These are phyloP conservation scores for Inga oerstediana DNA, from an alignment of 306 rosid genomes.

Conservation along the genomic window DNA sequence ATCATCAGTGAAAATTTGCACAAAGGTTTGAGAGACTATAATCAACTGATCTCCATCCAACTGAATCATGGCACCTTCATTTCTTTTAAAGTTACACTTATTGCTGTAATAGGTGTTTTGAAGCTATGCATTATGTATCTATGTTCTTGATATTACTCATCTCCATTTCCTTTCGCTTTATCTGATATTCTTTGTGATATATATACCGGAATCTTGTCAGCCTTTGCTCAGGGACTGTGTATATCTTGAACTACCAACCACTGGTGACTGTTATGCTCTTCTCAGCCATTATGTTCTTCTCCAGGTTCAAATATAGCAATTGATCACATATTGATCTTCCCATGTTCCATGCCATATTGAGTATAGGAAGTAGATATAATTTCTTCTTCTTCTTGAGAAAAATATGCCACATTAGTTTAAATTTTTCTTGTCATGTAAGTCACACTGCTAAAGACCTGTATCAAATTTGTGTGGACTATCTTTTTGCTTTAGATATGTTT, in stretches of 20 bases:
- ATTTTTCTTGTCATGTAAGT: not conserved
- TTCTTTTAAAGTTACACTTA: not conserved
- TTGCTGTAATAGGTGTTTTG: not conserved
- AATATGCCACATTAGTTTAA: not conserved
- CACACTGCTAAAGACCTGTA: not conserved
- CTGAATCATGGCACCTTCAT: conserved; percentile 42
- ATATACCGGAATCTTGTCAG: conserved; percentile 62
- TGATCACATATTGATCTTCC: not conserved
- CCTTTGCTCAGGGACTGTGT: conserved; percentile 62
- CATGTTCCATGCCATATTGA: not conserved
- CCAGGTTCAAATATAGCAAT: not conserved
- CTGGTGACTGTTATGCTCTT: conserved; percentile 41
- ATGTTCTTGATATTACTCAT: not conserved
- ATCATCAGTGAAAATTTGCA: conserved; percentile 38
- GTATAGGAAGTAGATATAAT: not conserved
- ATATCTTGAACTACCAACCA: conserved; percentile 74
- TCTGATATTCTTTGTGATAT: conserved; percentile 1
- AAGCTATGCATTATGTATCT: not conserved
- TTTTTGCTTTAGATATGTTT: not conserved
- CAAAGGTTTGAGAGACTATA: conserved; percentile 43
- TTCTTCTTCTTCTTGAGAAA: not conserved
- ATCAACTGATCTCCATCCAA: conserved; percentile 48
- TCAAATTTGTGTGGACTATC: not conserved
- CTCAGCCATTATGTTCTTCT: not conserved
- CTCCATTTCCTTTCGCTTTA: conserved; percentile 11